phyloP scores from a whole-genome alignment of 768 basidiomycete species.

The Leccinum fibrillosum region DNA sequence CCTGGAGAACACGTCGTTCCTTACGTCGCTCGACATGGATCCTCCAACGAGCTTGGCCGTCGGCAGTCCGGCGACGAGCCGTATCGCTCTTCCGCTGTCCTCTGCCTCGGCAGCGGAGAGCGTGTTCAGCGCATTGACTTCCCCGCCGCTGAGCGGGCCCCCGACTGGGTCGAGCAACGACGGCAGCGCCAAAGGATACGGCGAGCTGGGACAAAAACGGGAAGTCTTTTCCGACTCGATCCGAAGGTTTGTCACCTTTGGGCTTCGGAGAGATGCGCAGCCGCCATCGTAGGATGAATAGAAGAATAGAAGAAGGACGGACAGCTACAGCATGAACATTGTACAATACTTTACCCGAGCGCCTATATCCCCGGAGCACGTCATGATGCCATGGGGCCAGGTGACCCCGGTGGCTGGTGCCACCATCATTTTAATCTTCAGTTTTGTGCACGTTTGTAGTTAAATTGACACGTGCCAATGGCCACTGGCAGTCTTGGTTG shows the following conservation, averaged over 20 bases:
- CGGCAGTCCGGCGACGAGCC: conserved; percentile 63
- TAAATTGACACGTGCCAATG: not conserved
- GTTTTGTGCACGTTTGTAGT: not conserved
- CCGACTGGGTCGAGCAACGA: conserved; percentile 57
- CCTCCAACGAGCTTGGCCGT: conserved; percentile 58
- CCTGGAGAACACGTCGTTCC: conserved; percentile 86
- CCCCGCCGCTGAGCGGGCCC: conserved; percentile 63
- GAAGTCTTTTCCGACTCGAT: conserved; percentile 84
- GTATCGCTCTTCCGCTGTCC: conserved; percentile 50
- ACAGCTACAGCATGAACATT: not conserved
- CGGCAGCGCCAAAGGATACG: conserved; percentile 35
- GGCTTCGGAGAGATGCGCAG: conserved; percentile 67
- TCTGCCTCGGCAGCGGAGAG: conserved; percentile 41
- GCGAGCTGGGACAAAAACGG: conserved; percentile 47
- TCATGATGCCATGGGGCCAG: not conserved
- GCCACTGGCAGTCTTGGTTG: not conserved
- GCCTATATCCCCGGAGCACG: not conserved
- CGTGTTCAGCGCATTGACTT: conserved; percentile 53
- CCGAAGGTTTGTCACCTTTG: conserved; percentile 85
- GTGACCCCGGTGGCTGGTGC: not conserved
- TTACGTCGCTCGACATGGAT: conserved; percentile 95
- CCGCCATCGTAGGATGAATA: conserved; percentile 12
- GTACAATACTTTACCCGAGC: no score
- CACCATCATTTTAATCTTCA: conserved; percentile 7
- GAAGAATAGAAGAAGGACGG: conserved; percentile 5